Evolutionary conservation across 2,329 filamentous ascomycete species (phyloP), one percentile per base, ranked within the genome.

Genomic region (Emericellopsis atlantica): DNA sequence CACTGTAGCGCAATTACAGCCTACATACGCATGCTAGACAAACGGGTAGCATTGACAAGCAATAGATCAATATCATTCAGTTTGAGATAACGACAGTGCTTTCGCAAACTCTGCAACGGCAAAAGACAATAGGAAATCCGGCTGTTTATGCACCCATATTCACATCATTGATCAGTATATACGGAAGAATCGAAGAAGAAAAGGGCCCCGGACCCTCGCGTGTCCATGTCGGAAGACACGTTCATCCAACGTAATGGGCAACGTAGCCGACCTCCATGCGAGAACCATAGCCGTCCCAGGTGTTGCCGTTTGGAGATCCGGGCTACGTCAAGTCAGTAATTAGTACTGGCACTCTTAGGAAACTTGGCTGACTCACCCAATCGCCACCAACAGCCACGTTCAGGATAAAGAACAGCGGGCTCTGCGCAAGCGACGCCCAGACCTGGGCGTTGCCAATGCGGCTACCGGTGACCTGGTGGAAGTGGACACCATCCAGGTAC

Each of bases 351-450:
- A 32, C 11, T 21, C 24, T 2, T 38, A 5, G 12, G 5, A 21
- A 5, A 31, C 6, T 38, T 18, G 10, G 35, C 41, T 43, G 31
- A 61, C 66, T 54, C 56, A 66, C 69, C 65, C 54, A 66, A 46
- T 62, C 53, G 9, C 70, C 70, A 5, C 70, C 70, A 26, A 74
- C 65, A 16, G 71, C 70, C 4, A 74, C 57, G 45, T 74, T 74
- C 43, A 74, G 50, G 41, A 74, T 62, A 36, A 74, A 53, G 48
- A 66, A 70, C 47, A 70, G 48, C 4, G 68, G 61, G 43, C 58
- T 65, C 48, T 68, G 65, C 3, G 67, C 66, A 29, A 75, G 52
- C 6, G 62, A 56, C 2, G 46, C 55, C 70, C 70, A 75, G 14
- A 66, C 56, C 2, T 50, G 51, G 45, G 60, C 50, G 45, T 71